These are phyloP conservation scores for Coix lacrymajobi DNA, from an alignment of 176 grass and related monocot species.

Conservation along the genomic window DNA sequence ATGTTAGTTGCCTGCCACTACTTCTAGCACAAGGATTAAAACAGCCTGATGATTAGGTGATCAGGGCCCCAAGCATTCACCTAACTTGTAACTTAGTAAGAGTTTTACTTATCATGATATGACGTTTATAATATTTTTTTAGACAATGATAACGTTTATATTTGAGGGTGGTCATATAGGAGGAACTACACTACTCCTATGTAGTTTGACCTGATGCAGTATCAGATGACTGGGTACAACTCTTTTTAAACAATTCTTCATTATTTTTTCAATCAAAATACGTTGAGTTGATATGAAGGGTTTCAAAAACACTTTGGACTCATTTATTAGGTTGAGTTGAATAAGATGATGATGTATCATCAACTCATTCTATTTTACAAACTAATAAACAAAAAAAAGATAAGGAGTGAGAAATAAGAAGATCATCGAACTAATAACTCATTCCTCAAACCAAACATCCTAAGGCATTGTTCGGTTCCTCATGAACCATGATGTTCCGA, in stretches of 20 bases:
- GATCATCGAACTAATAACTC: too few species aligned
- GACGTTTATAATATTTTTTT: neutral
- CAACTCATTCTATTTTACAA: too few species aligned
- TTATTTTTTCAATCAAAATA: neutral
- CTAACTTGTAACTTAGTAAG: conserved; percentile 5
- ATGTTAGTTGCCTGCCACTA: conserved; percentile 15
- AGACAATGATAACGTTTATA: neutral
- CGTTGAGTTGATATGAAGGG: neutral
- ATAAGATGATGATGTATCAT: too few species aligned
- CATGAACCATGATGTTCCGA: too few species aligned
- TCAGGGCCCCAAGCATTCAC: neutral
- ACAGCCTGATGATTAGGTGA: conserved; percentile 17
- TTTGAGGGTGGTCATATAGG: conserved; percentile 1
- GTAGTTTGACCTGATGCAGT: conserved; percentile 22
- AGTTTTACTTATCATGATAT: neutral
- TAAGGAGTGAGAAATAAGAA: too few species aligned
- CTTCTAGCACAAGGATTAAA: neutral
- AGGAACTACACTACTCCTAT: neutral
- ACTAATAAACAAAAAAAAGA: too few species aligned
- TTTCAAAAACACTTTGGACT: neutral
- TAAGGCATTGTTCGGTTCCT: too few species aligned
- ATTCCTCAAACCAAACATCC: too few species aligned
- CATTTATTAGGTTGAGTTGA: too few species aligned
- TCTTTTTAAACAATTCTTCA: neutral
- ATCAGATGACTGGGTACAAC: neutral